Evolutionary conservation across 2,329 filamentous ascomycete species (phyloP).

Genomic region (Graphium sp.): DNA sequence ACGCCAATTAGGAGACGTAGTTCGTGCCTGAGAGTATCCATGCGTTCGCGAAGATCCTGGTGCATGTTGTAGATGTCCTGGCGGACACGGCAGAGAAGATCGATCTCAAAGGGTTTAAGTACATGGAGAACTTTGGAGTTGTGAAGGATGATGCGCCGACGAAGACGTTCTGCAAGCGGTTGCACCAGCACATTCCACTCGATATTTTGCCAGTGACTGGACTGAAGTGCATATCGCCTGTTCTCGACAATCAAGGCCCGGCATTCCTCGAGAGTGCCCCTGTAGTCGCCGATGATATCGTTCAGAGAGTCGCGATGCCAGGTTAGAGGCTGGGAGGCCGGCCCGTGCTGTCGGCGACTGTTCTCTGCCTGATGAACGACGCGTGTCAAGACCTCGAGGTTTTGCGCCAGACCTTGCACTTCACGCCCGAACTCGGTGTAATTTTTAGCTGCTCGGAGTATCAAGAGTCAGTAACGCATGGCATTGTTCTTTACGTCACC

Average conservation of each 20-base stretch:
- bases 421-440: slow-evolving; percentile 16
- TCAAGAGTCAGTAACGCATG: neutral
- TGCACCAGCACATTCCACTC: slow-evolving; percentile 18
- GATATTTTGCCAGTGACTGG: slow-evolving; percentile 12
- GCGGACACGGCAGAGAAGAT: slow-evolving; percentile 13
- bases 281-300: slow-evolving; percentile 15
- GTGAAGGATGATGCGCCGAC: slow-evolving; percentile 14
- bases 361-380: slow-evolving; percentile 12
- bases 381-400: slow-evolving; percentile 13
- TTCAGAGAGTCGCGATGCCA: slow-evolving; percentile 8
- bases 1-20: slow-evolving; percentile 9
- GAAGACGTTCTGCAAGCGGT: slow-evolving; percentile 14
- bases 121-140: slow-evolving; percentile 16
- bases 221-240: slow-evolving; percentile 11
- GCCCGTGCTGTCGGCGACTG: slow-evolving; percentile 10
- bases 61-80: slow-evolving; percentile 9
- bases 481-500: neutral
- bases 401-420: slow-evolving; percentile 12
- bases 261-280: slow-evolving; percentile 15
- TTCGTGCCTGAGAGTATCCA: slow-evolving; percentile 7
- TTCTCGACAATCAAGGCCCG: slow-evolving; percentile 12
- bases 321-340: slow-evolving; percentile 4
- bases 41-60: slow-evolving; percentile 7
- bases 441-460: slow-evolving; percentile 10
- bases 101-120: slow-evolving; percentile 18